Evolutionary conservation across 495 filamentous ascomycete species (phyloP).

Genomic region (Hypoxylon cercidicola): DNA sequence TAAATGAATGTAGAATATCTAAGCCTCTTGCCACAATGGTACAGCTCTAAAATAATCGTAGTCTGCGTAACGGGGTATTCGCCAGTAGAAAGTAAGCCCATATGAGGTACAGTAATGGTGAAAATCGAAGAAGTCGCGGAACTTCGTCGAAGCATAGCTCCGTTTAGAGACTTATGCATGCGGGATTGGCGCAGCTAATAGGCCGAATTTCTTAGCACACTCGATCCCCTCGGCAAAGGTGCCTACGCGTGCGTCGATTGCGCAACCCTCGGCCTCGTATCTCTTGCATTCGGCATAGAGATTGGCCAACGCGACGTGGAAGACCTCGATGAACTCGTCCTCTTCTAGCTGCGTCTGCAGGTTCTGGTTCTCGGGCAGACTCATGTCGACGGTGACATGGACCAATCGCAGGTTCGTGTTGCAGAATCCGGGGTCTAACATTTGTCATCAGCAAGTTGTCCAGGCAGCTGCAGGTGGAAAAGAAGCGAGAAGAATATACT

Average conservation of each 20-base stretch:
- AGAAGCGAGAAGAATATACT: too few relatives aligned
- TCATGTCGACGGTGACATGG: slow-evolving; percentile 82
- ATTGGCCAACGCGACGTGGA: slow-evolving; percentile 71
- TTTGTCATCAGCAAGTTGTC: slow-evolving; percentile 2
- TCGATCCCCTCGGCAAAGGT: slow-evolving; percentile 89
- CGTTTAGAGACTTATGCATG: background rate
- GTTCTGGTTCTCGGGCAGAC: slow-evolving; percentile 70
- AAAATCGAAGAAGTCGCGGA: slow-evolving; percentile 4
- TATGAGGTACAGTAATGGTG: slow-evolving; percentile 10
- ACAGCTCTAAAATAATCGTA: background rate
- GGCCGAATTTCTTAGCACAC: slow-evolving; percentile 67
- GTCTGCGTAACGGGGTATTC: slow-evolving; percentile 19
- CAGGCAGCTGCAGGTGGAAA: too few relatives aligned
- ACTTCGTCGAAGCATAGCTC: background rate
- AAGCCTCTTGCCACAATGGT: background rate
- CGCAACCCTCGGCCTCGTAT: slow-evolving; percentile 78
- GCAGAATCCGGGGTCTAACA: slow-evolving; percentile 76
- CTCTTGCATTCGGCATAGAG: slow-evolving; percentile 74
- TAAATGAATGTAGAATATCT: background rate
- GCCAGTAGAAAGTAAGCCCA: slow-evolving; percentile 21
- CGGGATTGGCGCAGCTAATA: slow-evolving; percentile 36
- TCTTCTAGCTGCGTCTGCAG: slow-evolving; percentile 82
- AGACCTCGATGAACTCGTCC: slow-evolving; percentile 90
- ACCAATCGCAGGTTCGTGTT: slow-evolving; percentile 89
- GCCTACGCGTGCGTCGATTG: slow-evolving; percentile 86